Evolutionary conservation across 208 protist genomes (phyloP).

Genomic region (Willaertia magna): DNA sequence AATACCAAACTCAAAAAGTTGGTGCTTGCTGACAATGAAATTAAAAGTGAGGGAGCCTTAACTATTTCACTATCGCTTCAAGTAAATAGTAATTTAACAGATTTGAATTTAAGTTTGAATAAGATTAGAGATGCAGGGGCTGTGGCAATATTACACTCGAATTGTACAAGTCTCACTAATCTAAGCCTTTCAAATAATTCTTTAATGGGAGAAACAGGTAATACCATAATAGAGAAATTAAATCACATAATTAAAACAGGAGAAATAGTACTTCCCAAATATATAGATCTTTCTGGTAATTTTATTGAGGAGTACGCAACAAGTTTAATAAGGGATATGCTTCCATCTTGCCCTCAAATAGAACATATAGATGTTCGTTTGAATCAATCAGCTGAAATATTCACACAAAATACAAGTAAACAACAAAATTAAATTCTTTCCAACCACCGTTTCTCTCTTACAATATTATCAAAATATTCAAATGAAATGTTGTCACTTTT

Average conservation of each 20-base stretch:
- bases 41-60: background rate
- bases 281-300: background rate
- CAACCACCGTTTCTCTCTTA: too few relatives aligned
- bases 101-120: background rate
- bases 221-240: background rate
- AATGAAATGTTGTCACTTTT: too few relatives aligned
- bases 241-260: background rate
- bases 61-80: background rate
- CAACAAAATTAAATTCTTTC: too few relatives aligned
- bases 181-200: background rate
- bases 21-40: background rate
- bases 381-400: too few relatives aligned
- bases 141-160: background rate
- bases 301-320: background rate
- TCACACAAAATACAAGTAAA: too few relatives aligned
- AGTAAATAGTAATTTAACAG: background rate
- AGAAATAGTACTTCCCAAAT: background rate
- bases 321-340: background rate
- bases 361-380: background rate
- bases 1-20: background rate
- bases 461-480: too few relatives aligned
- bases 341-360: background rate
- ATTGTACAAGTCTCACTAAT: background rate
- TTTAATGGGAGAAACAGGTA: background rate
- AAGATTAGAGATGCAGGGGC: background rate